These are phyloP conservation scores for Aspergillus novofumigatus DNA, from an alignment of 2,329 filamentous ascomycete species.

Conservation along the genomic window DNA sequence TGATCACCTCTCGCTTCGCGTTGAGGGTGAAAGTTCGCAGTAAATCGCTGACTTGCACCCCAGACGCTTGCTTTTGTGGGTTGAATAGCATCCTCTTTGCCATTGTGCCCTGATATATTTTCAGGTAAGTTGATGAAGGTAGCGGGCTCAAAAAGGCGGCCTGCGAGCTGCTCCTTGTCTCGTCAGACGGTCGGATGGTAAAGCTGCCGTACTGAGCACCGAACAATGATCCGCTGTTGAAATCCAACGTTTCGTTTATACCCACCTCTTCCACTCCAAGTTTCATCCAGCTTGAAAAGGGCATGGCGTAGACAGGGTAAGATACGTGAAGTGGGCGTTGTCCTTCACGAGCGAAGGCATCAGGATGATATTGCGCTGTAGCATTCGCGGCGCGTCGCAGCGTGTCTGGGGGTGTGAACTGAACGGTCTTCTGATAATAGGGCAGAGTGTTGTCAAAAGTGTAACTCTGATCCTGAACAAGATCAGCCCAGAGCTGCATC, in stretches of 20 bases:
- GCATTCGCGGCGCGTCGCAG: constrained; percentile 14
- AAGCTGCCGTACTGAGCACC: constrained; percentile 42
- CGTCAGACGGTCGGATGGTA: constrained; percentile 46
- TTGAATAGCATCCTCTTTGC: constrained; percentile 50
- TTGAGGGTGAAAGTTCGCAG: constrained; percentile 43
- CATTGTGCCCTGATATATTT: constrained; percentile 42
- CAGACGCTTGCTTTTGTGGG: constrained; percentile 40
- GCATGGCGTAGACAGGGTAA: constrained; percentile 37
- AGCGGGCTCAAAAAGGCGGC: constrained; percentile 31
- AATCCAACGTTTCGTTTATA: constrained; percentile 34
- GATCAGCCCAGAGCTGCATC: constrained; percentile 31
- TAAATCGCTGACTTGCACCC: constrained; percentile 43
- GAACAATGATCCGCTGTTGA: constrained; percentile 42
- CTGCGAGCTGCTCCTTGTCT: constrained; percentile 48
- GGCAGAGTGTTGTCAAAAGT: constrained; percentile 26
- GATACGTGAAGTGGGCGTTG: constrained; percentile 40
- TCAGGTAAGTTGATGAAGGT: constrained; percentile 30
- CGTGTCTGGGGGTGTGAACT: constrained; percentile 25
- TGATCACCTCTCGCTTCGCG: constrained; percentile 47
- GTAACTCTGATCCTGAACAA: constrained; percentile 30
- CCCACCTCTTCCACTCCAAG: constrained; percentile 40
- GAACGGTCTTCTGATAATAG: constrained; percentile 25
- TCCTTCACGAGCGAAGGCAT: constrained; percentile 26
- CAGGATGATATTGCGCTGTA: constrained; percentile 21
- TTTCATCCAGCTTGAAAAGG: constrained; percentile 37